These are phyloP conservation scores for Penicillium subrubescens DNA, from an alignment of 495 filamentous ascomycete genomes.

Conservation along the genomic window DNA sequence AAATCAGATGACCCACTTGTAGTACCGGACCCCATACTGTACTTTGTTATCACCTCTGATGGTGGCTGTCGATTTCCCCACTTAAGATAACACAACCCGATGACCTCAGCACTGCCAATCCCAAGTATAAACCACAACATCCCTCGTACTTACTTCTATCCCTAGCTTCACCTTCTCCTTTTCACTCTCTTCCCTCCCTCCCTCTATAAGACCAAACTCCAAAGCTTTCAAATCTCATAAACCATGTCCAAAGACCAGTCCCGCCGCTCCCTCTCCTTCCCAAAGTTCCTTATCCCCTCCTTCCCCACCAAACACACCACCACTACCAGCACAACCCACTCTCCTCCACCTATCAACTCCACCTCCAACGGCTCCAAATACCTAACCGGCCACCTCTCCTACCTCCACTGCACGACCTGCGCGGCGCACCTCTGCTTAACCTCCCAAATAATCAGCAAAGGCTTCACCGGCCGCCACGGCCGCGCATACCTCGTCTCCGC, in stretches of 20 bases:
- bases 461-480: conserved; percentile 92
- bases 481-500: conserved; percentile 82
- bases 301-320: conserved; percentile 39
- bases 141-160: background rate
- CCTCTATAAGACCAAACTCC: background rate
- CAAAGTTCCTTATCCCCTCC: conserved; percentile 57
- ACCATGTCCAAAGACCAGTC: conserved; percentile 23
- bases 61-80: background rate
- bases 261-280: conserved; percentile 25
- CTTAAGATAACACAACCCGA: conserved; percentile 15
- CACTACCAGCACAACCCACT: no score
- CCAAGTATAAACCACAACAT: background rate
- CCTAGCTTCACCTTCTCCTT: conserved; percentile 2
- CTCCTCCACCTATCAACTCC: no score
- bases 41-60: background rate
- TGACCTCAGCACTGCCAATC: conserved; percentile 5
- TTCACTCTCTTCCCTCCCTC: background rate
- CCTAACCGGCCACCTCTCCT: conserved; percentile 54
- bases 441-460: conserved; percentile 83
- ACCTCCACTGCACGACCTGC: conserved; percentile 74
- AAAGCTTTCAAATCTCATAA: background rate
- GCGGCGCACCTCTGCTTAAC: conserved; percentile 72
- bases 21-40: background rate
- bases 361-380: no score
- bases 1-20: background rate